Conservation (phyloP, 257 asterid genomes). For the Solanum sejunctum region DNA sequence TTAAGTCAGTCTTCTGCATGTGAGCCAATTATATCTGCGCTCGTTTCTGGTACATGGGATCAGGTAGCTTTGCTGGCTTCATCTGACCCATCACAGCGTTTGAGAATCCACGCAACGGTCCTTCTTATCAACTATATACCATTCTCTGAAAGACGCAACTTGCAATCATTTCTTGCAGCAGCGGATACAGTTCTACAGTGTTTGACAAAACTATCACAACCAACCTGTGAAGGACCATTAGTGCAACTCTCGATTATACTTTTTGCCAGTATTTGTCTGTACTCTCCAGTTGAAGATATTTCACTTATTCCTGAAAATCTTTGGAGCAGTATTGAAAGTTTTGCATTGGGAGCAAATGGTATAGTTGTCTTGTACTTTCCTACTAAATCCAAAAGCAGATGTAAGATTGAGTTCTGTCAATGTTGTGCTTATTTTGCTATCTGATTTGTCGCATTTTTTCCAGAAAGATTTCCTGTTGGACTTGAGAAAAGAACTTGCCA, state of each 20-base stretch:
- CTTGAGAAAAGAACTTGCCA: conserved; percentile 68
- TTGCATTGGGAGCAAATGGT: conserved; percentile 60
- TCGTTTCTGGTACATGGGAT: conserved; percentile 82
- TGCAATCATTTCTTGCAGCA: conserved; percentile 78
- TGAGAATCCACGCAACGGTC: conserved; percentile 58
- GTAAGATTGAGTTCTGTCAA: neutral
- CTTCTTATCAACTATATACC: conserved; percentile 72
- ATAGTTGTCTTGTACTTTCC: conserved; percentile 8
- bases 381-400: neutral
- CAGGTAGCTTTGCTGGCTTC: conserved; percentile 67
- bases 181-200: conserved; percentile 65
- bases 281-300: conserved; percentile 73
- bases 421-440: neutral
- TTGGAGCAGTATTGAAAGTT: conserved; percentile 73
- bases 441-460: conserved; percentile 17
- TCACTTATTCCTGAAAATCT: conserved; percentile 71
- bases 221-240: conserved; percentile 58
- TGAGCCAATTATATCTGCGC: conserved; percentile 31
- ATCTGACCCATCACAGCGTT: conserved; percentile 57
- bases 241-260: conserved; percentile 67
- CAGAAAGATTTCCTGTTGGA: conserved; percentile 47
- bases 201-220: conserved; percentile 50
- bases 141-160: conserved; percentile 43
- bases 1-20: conserved; percentile 25
- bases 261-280: conserved; percentile 65